A percentile compares a stretch with the other conserved stretches of the same genome.
Conservation (phyloP, 202 grass and related monocot genomes). For the Dendrocalamus latiflorus region DNA sequence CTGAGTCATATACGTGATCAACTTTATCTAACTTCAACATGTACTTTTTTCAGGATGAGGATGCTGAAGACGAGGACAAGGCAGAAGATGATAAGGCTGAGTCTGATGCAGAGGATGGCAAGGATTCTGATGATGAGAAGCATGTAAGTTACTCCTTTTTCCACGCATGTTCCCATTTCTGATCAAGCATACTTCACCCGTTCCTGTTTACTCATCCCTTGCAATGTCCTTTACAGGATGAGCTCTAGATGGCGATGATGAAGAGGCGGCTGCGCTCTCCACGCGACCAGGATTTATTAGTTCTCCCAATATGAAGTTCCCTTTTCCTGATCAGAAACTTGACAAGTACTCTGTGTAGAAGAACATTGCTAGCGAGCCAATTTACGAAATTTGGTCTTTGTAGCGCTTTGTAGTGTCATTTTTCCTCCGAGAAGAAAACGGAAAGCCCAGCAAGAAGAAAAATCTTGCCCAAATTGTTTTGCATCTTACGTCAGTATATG, state of each 20-base stretch:
- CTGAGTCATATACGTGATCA: not conserved
- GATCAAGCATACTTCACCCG: not conserved
- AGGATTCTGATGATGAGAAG: constrained; percentile 60
- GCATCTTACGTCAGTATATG: too few species aligned
- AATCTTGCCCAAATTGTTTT: not conserved
- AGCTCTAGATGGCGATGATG: constrained; percentile 55
- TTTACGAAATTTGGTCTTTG: not conserved
- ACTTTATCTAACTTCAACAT: not conserved
- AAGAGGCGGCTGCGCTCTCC: not conserved
- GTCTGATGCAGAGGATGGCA: too few species aligned
- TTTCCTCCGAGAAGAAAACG: not conserved
- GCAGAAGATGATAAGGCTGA: constrained; percentile 32
- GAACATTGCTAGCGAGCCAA: constrained; percentile 15
- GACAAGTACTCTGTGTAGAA: constrained; percentile 28
- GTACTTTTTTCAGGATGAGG: constrained; percentile 26
- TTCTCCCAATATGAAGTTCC: constrained; percentile 22
- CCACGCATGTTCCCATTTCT: too few species aligned
- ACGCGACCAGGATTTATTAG: constrained; percentile 12
- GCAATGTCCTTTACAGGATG: constrained; percentile 41
- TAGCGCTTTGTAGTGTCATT: constrained; percentile 30
- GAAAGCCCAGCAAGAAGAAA: not conserved
- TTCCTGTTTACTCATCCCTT: not conserved
- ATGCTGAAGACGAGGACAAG: constrained; percentile 36
- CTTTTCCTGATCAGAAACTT: constrained; percentile 21
- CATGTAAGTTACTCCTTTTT: constrained; percentile 33